These are phyloP conservation scores for Tolypocladium capitatum DNA, from an alignment of 2,329 filamentous ascomycete genomes.

Conservation along the genomic window DNA sequence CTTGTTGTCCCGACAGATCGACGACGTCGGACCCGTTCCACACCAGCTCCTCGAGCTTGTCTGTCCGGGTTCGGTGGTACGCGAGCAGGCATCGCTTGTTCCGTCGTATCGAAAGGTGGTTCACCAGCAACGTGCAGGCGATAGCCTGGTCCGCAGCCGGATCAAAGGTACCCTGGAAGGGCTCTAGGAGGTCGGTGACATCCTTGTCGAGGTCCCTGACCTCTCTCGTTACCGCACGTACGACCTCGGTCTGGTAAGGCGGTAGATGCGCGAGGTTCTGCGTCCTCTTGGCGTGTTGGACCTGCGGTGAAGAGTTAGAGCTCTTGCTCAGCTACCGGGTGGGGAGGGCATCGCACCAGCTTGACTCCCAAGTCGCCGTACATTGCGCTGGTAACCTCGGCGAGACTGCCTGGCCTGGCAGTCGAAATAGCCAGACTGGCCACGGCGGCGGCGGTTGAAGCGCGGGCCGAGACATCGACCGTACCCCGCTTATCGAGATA, in stretches of 20 bases:
- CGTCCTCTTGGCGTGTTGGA: slow-evolving; percentile 90
- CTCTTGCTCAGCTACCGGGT: neutral
- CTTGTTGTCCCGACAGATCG: slow-evolving; percentile 51
- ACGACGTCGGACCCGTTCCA: slow-evolving; percentile 81
- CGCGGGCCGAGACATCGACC: neutral
- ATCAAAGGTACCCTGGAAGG: too few relatives aligned
- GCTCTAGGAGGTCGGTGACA: slow-evolving; percentile 63
- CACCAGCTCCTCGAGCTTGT: slow-evolving; percentile 86
- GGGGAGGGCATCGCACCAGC: slow-evolving; percentile 42
- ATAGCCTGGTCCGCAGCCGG: slow-evolving; percentile 70
- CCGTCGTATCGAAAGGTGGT: slow-evolving; percentile 87
- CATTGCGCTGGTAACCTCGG: slow-evolving; percentile 35
- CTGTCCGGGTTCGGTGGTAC: slow-evolving; percentile 80
- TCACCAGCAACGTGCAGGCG: slow-evolving; percentile 79
- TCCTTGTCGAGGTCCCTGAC: slow-evolving; percentile 88
- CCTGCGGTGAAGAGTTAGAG: slow-evolving; percentile 34
- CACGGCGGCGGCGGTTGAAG: neutral
- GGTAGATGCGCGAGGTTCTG: slow-evolving; percentile 77
- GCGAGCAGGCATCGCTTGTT: slow-evolving; percentile 93
- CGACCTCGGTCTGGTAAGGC: slow-evolving; percentile 82
- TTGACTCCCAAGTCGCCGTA: slow-evolving; percentile 83
- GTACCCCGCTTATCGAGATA: too few relatives aligned
- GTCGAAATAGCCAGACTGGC: neutral
- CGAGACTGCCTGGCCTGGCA: neutral
- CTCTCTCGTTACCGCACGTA: slow-evolving; percentile 78